A percentile compares a stretch with the other conserved stretches of the same genome.
These are phyloP conservation scores for Haplosporangium sp. DNA, from an alignment of 371 early-diverging fungal genomes.

Conservation along the genomic window DNA sequence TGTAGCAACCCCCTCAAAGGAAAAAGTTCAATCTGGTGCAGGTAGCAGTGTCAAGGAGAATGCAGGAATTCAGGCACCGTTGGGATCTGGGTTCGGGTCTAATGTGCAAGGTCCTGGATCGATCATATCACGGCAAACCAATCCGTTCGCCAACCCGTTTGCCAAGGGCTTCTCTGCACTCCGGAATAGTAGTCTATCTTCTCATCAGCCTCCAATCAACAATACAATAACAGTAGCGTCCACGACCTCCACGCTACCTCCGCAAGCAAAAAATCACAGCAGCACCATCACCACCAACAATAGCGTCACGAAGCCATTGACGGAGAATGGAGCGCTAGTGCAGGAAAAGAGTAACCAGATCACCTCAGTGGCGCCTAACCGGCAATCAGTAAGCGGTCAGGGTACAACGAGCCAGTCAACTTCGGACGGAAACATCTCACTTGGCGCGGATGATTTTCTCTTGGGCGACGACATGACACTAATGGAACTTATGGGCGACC, in stretches of 20 bases:
- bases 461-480: constrained; percentile 15
- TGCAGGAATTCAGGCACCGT: not conserved
- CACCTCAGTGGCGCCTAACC: too few relatives aligned
- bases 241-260: not conserved
- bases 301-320: not conserved
- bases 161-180: constrained; percentile 18
- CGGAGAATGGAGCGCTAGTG: not conserved
- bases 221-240: not conserved
- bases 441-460: constrained; percentile 31
- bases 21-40: not conserved
- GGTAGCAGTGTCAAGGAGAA: too few relatives aligned
- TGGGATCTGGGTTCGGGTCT: not conserved
- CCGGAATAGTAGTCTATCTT: not conserved
- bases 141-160: constrained; percentile 27
- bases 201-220: not conserved
- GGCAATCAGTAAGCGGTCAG: not conserved
- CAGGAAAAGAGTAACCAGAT: too few relatives aligned
- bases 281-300: too few relatives aligned
- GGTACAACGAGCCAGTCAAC: not conserved
- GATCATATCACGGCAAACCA: constrained; percentile 8
- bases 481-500: constrained; percentile 11
- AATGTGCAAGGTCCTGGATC: constrained; percentile 1
- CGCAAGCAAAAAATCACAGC: not conserved
- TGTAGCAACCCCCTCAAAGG: not conserved
- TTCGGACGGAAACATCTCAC: constrained; percentile 14